These are phyloP conservation scores for Penicillium sp. DNA, from an alignment of 2,329 filamentous ascomycete species.

Conservation along the genomic window DNA sequence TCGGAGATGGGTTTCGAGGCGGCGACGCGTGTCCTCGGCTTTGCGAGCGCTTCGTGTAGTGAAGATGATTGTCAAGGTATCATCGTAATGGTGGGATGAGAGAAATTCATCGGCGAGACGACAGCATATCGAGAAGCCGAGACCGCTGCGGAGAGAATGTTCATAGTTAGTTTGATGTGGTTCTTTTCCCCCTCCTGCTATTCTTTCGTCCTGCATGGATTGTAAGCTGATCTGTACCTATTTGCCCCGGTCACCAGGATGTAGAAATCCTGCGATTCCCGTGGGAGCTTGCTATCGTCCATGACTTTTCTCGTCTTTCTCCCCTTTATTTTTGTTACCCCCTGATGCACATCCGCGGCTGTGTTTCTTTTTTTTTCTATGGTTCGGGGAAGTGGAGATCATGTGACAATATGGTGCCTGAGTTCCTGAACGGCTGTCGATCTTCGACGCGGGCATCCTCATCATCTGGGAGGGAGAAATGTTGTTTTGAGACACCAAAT, in stretches of 20 bases:
- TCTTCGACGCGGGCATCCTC: not conserved
- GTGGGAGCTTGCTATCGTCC: slow-evolving; percentile 9
- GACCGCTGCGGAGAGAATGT: slow-evolving; percentile 54
- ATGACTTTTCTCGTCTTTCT: slow-evolving; percentile 7
- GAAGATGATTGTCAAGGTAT: slow-evolving; percentile 71
- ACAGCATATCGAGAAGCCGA: slow-evolving; percentile 76
- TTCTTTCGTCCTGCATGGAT: too few relatives aligned
- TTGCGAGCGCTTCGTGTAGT: slow-evolving; percentile 75
- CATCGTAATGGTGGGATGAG: slow-evolving; percentile 55
- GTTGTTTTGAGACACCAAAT: too few relatives aligned
- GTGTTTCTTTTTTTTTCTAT: slow-evolving; percentile 4
- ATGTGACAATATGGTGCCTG: slow-evolving; percentile 10
- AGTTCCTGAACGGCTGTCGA: slow-evolving; percentile 1
- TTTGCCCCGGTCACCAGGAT: slow-evolving; percentile 81
- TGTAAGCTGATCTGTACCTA: slow-evolving; percentile 52
- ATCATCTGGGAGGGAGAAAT: too few relatives aligned
- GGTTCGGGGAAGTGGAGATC: slow-evolving; percentile 9
- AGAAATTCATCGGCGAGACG: slow-evolving; percentile 90
- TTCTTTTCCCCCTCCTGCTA: not conserved
- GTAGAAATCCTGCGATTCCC: slow-evolving; percentile 25
- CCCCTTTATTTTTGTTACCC: too few relatives aligned
- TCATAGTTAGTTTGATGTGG: slow-evolving; percentile 5
- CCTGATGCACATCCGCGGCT: not conserved
- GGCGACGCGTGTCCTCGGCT: slow-evolving; percentile 62
- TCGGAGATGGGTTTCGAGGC: slow-evolving; percentile 59